Conservation (phyloP, 257 asterid species). For the Osmanthus fragrans region DNA sequence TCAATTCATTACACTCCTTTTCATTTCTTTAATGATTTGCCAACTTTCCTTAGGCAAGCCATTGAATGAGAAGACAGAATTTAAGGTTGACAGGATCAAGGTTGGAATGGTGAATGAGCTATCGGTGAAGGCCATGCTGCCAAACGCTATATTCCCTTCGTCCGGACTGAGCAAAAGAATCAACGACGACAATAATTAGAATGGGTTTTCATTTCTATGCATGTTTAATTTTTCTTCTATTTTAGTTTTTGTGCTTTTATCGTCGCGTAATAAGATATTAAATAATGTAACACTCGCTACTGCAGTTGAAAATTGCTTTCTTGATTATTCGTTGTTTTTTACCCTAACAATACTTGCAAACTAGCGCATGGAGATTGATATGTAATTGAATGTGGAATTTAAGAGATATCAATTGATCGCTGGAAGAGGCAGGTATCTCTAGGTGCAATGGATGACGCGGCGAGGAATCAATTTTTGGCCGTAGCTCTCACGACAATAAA, state of each 20-base stretch:
- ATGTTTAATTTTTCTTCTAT: background rate
- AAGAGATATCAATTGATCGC: background rate
- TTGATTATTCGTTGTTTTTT: too few relatives aligned
- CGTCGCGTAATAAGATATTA: background rate
- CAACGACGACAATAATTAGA: conserved; percentile 32
- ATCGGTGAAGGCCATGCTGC: conserved; percentile 36
- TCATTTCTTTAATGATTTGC: conserved; percentile 9
- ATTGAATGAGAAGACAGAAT: background rate
- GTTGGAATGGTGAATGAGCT: conserved; percentile 8
- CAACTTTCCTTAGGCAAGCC: conserved; percentile 15
- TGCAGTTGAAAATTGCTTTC: too few relatives aligned
- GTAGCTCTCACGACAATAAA: background rate
- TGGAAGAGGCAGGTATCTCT: background rate
- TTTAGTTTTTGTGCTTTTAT: background rate
- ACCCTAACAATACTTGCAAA: too few relatives aligned
- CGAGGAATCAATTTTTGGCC: background rate
- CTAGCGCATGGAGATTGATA: too few relatives aligned
- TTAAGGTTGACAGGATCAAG: background rate
- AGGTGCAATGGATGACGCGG: background rate
- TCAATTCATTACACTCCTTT: conserved; percentile 11
- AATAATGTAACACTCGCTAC: too few relatives aligned
- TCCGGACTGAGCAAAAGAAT: conserved; percentile 47
- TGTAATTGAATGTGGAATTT: too few relatives aligned
- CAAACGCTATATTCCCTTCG: conserved; percentile 32
- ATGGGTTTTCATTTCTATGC: conserved; percentile 12